Evolutionary conservation across 257 asterid species (phyloP), one percentile per base, ranked within the genome.

Genomic region (Voacanga thouarsii): DNA sequence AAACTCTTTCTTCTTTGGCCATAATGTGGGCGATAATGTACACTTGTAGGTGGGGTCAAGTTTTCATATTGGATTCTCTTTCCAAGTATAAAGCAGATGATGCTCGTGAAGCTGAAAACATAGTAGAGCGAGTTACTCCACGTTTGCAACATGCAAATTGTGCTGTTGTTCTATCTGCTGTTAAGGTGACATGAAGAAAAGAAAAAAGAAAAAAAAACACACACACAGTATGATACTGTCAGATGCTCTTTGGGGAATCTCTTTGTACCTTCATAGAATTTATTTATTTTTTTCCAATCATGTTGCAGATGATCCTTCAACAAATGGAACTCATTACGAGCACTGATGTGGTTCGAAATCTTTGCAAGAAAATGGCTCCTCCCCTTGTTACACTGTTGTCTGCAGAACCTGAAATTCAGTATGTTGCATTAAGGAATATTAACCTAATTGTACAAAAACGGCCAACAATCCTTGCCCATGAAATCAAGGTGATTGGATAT

Each of bases 351-450:
- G 97, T 96, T 77, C 92, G 97, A 74, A 94, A 96, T 85, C 97
- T 96, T 67, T 96, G 99, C 90, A 96, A 96, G 92, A 96, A 96
- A 88, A 93, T 96, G 99, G 99, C 97, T 77, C 98, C 99, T 71
- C 97, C 98, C 51, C 97, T 96, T 78, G 99, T 96, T 82, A 96
- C 99, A 65, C 85, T 96, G 84, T 96, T 96, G 79, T 96, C 99
- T 76, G 97, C 98, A 23, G 98, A 94, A 78, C 98, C 97, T 75
- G 97, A 92, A 86, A 93, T 96, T 85, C 97, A 91, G 80, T 92
- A 94, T 84, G 97, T 94, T 81, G 98, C 98, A 71, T 85, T 96
- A 76, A 88, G 98, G 80, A 96, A 96, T 84, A 94, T 96, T 86
- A 96, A 96, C 88, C 96, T 96, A 47, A 93, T 96, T 66, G 99